Evolutionary conservation across 352 stramenopile genomes (phyloP).

Genomic region (Phytophthora capsici): DNA sequence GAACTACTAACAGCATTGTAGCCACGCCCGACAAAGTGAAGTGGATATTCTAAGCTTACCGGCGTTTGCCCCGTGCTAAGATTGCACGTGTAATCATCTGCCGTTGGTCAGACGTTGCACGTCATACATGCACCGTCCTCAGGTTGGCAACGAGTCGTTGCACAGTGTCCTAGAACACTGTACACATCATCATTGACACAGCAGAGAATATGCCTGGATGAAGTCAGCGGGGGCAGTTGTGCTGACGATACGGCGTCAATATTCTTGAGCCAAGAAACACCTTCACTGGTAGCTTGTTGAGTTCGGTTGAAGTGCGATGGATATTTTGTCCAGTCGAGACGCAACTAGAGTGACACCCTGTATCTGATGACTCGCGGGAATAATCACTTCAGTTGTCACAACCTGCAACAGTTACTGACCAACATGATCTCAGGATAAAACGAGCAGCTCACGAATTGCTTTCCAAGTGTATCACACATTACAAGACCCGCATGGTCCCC

Average conservation of each 20-base stretch:
- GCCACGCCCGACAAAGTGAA: background rate
- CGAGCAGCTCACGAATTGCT: conserved; percentile 8
- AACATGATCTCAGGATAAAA: background rate
- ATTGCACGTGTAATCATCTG: conserved; percentile 5
- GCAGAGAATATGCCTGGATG: too few relatives aligned
- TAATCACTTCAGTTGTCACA: background rate
- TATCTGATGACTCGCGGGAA: background rate
- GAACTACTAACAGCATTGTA: background rate
- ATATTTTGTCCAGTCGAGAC: conserved; percentile 1
- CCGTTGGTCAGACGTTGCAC: background rate
- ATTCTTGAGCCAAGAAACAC: too few relatives aligned
- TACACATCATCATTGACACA: too few relatives aligned
- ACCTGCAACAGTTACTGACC: background rate
- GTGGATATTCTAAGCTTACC: conserved; percentile 8
- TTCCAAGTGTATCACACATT: conserved; percentile 35
- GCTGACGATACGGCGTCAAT: too few relatives aligned
- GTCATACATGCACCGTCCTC: too few relatives aligned
- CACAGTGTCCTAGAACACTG: too few relatives aligned
- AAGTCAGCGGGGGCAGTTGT: too few relatives aligned
- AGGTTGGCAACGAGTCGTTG: too few relatives aligned
- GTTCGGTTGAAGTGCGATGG: background rate
- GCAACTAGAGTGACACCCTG: background rate
- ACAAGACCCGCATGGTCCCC: conserved; percentile 20
- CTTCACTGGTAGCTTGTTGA: background rate
- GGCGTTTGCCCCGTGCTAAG: background rate